phyloP scores from a whole-genome alignment of 768 basidiomycete genomes.

The Kwoniella europaea region DNA sequence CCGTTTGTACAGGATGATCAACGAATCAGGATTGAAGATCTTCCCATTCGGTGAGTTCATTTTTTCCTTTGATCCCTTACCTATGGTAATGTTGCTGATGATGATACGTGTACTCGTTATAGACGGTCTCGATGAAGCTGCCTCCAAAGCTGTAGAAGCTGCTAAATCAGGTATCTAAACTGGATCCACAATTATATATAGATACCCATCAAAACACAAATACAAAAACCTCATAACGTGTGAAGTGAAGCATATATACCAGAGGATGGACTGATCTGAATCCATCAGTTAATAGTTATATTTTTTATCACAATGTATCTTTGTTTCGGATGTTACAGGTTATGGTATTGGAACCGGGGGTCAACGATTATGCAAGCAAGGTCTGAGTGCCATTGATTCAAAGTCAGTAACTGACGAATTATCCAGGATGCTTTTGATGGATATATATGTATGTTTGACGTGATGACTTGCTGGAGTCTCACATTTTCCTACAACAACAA shows the following conservation, averaged over 20 bases:
- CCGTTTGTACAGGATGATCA: constrained; percentile 76
- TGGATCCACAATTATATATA: not conserved
- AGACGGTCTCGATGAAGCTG: constrained; percentile 91
- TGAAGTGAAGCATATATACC: not conserved
- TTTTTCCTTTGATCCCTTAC: not conserved
- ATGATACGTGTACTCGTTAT: not conserved
- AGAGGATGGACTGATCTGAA: not conserved
- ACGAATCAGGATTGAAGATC: constrained; percentile 88
- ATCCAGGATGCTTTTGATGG: no score
- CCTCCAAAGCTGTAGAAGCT: constrained; percentile 61
- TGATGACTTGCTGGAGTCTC: no score
- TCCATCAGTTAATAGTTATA: no score
- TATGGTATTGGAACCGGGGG: no score
- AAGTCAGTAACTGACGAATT: no score
- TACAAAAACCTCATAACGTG: not conserved
- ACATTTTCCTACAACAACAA: no score
- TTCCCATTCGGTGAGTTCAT: constrained; percentile 67
- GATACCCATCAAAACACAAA: not conserved
- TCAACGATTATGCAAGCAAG: no score
- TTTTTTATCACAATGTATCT: no score
- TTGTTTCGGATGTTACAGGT: no score
- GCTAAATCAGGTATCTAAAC: constrained; percentile 43
- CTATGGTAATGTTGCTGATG: not conserved
- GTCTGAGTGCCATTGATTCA: no score
- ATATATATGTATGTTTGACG: no score